Conservation (phyloP, 768 basidiomycete genomes). For the Jaapia argillacea region DNA sequence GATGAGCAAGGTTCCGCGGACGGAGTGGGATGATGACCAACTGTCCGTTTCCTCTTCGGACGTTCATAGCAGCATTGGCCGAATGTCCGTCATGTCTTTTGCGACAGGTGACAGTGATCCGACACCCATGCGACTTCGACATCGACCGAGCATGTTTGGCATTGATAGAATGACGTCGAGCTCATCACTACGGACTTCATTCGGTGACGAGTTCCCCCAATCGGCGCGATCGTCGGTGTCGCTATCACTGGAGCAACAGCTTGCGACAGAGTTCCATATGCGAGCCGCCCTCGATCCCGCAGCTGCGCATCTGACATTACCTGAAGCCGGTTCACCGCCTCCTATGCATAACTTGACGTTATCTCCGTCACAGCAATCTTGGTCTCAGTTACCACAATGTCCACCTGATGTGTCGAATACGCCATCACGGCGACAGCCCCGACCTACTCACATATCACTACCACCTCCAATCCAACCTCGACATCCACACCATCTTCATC, state of each 20-base stretch:
- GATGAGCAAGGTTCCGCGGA: constrained; percentile 64
- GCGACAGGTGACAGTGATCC: constrained; percentile 83
- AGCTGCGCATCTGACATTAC: constrained; percentile 23
- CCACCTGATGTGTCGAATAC: no score
- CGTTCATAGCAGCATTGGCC: constrained; percentile 63
- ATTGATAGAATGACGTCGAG: constrained; percentile 71
- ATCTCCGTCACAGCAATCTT: constrained; percentile 43
- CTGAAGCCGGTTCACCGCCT: constrained; percentile 64
- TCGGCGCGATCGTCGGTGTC: constrained; percentile 77
- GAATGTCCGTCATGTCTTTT: constrained; percentile 72
- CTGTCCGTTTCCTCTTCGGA: constrained; percentile 90
- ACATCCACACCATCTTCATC: constrained; percentile 18
- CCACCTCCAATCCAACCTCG: constrained; percentile 10
- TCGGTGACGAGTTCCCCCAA: constrained; percentile 56
- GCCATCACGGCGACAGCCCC: constrained; percentile 10
- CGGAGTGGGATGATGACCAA: constrained; percentile 85
- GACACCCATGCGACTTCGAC: constrained; percentile 59
- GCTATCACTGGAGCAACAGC: constrained; percentile 64
- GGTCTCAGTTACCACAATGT: constrained; percentile 8
- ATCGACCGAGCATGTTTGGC: constrained; percentile 50
- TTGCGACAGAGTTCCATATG: constrained; percentile 64
- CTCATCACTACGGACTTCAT: constrained; percentile 65
- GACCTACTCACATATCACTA: constrained; percentile 12
- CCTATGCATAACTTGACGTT: constrained; percentile 68
- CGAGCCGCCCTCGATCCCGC: constrained; percentile 59